Evolutionary conservation across 768 basidiomycete species (phyloP), one percentile per base, ranked within the genome.

Genomic region (Peribolospora baueri): DNA sequence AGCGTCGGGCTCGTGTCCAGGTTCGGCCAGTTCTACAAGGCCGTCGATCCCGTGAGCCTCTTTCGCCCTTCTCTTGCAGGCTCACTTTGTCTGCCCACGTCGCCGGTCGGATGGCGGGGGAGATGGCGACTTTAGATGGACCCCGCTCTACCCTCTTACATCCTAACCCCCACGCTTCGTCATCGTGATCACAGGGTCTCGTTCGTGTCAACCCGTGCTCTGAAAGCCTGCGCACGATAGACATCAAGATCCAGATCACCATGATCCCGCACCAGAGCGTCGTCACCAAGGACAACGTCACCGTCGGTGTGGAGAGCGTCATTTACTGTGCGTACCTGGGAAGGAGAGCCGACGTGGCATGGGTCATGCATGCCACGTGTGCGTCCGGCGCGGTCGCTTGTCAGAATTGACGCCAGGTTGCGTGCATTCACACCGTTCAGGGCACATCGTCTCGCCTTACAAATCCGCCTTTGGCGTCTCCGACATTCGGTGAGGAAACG

Each of bases 231-330:
- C 77, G 79, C 56, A 67, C 82, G 50, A 85, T 95, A 60, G 84
- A 93, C 65, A 88, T 95, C 68, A 91, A 90, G 68, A 91, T 97
- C 60, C 88, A 91, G 67, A 87, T 95, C 61, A 82, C 78, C 60
- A 70, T 81, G 37, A 86, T 90, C 62, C 85, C 85, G 52, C 72
- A 79, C 54, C 85, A 88, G 70, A 67, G 64, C 11, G 90, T 95
- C 64, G 87, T 93, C 68, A 93, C 90, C 14, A 52, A 46, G 42
- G 57, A 59, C 50, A 60, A 57, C 53, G 54, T 62, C 36, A 50
- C 48, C 37, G 51, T 55, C 13, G n/a, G 52, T 8, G 50, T 62
- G 51, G 57, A 62, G 58, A 62, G 45, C 41, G 64, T 61, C 50
- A 14, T 54, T 5, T 56, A 42, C 51, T 38, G 42, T 38, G 25